phyloP scores from a whole-genome alignment of 73 alveolate species.

The Tetrahymena malaccensis region DNA sequence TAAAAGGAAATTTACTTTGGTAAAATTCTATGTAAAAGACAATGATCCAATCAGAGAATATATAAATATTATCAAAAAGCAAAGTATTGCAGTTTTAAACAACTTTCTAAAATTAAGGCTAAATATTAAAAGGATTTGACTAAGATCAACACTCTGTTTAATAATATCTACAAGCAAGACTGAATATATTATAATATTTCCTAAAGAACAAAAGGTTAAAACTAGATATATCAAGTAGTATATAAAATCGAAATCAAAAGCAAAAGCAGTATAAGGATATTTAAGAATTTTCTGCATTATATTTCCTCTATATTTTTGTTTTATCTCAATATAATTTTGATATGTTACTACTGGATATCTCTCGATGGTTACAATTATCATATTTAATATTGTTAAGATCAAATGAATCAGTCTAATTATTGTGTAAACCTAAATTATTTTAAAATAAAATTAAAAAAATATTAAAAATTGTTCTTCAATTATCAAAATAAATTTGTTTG shows the following conservation, averaged over 20 bases:
- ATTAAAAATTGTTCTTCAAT: too few relatives aligned
- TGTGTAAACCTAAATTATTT: background rate
- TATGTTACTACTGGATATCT: conserved; percentile 10
- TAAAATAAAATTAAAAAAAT: too few relatives aligned
- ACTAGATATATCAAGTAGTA: background rate
- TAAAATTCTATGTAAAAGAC: background rate
- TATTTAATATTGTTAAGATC: background rate
- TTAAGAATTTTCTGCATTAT: background rate
- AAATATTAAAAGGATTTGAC: conserved; percentile 15
- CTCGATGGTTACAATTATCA: background rate
- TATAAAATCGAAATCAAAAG: background rate
- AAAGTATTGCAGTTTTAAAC: conserved; percentile 12
- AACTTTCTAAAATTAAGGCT: conserved; percentile 16
- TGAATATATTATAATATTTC: background rate
- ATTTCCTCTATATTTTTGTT: background rate
- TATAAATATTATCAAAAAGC: conserved; percentile 26
- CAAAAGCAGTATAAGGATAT: background rate
- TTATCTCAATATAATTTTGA: background rate
- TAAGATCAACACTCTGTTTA: conserved; percentile 1
- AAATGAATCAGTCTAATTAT: background rate
- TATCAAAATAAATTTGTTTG: too few relatives aligned
- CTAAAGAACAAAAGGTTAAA: background rate
- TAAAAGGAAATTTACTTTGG: background rate
- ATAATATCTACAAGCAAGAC: conserved; percentile 41
- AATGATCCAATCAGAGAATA: conserved; percentile 5